These are phyloP conservation scores for Candida vartiovaarae DNA, from an alignment of 805 yeast genomes.

Conservation along the genomic window DNA sequence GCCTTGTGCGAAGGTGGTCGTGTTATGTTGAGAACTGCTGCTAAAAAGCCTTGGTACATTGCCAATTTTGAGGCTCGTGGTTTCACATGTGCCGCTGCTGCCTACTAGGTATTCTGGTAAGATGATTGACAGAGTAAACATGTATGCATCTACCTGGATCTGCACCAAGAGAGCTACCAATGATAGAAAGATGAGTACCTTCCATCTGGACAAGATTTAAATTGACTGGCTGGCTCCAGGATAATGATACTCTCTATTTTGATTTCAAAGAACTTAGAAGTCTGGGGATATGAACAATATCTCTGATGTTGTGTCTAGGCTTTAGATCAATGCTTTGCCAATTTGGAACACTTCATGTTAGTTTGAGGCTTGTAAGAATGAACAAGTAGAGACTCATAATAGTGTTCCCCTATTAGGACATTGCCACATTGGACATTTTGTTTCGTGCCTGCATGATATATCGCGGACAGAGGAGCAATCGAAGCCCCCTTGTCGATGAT, in stretches of 20 bases:
- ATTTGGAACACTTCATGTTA: too few relatives aligned
- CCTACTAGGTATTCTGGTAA: constrained; percentile 54
- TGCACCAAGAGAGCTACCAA: constrained; percentile 43
- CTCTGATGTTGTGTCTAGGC: too few relatives aligned
- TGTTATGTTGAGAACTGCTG: constrained; percentile 71
- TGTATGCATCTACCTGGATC: constrained; percentile 88
- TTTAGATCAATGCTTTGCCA: too few relatives aligned
- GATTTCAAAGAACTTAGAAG: too few relatives aligned
- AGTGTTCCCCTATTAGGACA: too few relatives aligned
- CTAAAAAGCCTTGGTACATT: constrained; percentile 73
- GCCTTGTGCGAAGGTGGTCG: constrained; percentile 65
- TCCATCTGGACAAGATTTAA: constrained; percentile 12
- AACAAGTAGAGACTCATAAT: too few relatives aligned
- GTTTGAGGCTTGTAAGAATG: too few relatives aligned
- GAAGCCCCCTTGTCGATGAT: too few relatives aligned
- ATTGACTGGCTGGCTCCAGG: not conserved
- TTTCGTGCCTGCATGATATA: too few relatives aligned
- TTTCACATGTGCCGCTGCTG: constrained; percentile 63
- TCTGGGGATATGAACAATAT: too few relatives aligned
- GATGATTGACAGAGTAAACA: constrained; percentile 73
- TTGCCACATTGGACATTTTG: too few relatives aligned
- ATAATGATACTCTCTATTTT: not conserved
- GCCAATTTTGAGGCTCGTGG: constrained; percentile 60
- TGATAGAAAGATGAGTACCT: constrained; percentile 20
- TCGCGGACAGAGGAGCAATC: too few relatives aligned